These are phyloP conservation scores for Prunus armeniaca DNA, from an alignment of 306 rosid genomes.

Conservation along the genomic window DNA sequence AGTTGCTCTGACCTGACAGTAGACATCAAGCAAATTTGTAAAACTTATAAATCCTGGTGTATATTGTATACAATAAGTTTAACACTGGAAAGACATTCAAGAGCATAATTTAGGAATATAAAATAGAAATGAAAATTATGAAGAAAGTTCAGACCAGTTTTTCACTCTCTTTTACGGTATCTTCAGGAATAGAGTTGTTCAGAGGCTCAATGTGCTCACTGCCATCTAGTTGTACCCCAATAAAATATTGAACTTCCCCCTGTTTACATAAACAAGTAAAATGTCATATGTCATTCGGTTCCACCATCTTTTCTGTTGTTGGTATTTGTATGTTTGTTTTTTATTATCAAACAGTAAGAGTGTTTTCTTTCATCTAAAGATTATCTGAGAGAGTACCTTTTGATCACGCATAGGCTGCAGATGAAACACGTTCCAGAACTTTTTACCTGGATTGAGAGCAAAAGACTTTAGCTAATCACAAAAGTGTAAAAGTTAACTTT, in stretches of 20 bases:
- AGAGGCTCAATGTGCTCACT: conserved; percentile 95
- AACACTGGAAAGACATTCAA: conserved; percentile 3
- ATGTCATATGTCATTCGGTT: background rate
- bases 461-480: background rate
- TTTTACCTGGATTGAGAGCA: conserved; percentile 61
- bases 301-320: background rate
- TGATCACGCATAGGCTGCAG: conserved; percentile 99
- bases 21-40: too few relatives aligned
- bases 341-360: background rate
- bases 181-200: conserved; percentile 59
- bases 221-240: conserved; percentile 98
- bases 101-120: background rate
- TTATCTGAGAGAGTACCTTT: conserved; percentile 36
- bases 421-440: conserved; percentile 97
- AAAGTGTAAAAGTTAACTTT: background rate
- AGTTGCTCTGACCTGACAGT: too few relatives aligned
- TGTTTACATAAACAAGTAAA: conserved; percentile 33
- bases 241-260: conserved; percentile 98
- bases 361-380: conserved; percentile 23
- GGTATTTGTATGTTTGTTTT: background rate
- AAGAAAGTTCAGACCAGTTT: conserved; percentile 51
- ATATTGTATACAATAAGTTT: background rate
- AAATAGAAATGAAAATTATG: conserved; percentile 6
- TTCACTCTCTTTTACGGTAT: conserved; percentile 68
- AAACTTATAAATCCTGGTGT: too few relatives aligned